These are phyloP conservation scores for Penicillium sp. DNA, from an alignment of 2,329 filamentous ascomycete species.

Conservation along the genomic window DNA sequence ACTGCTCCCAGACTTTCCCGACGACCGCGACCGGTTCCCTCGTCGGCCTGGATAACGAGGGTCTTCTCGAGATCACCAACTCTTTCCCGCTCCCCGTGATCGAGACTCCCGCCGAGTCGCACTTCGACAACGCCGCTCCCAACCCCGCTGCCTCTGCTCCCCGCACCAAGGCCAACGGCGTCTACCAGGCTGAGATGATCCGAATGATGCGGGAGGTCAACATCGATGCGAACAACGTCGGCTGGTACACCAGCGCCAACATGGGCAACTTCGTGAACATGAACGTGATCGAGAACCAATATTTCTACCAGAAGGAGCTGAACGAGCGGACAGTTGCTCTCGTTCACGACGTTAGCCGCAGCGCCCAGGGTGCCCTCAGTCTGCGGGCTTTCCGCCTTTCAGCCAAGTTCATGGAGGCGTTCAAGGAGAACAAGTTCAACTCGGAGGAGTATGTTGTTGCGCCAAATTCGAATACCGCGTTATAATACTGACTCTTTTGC, in stretches of 20 bases:
- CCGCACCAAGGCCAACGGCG: conserved; percentile 81
- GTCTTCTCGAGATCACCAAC: conserved; percentile 86
- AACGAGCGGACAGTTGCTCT: conserved; percentile 85
- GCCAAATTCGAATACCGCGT: too few relatives aligned
- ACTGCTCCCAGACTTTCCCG: conserved; percentile 83
- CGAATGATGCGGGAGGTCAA: conserved; percentile 95
- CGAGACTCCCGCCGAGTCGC: conserved; percentile 68
- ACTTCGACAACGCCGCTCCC: conserved; percentile 67
- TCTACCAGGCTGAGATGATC: conserved; percentile 96
- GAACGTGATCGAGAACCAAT: conserved; percentile 96
- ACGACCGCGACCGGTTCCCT: conserved; percentile 85
- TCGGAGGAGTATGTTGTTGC: conserved; percentile 74
- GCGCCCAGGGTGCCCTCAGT: conserved; percentile 85
- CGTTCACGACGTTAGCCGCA: conserved; percentile 93
- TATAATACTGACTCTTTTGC: not conserved
- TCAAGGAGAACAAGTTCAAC: conserved; percentile 97
- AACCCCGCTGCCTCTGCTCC: conserved; percentile 82
- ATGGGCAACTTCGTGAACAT: conserved; percentile 98
- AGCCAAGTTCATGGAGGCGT: conserved; percentile 81
- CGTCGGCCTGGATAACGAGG: conserved; percentile 86
- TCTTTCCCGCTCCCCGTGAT: conserved; percentile 87
- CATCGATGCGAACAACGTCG: conserved; percentile 94
- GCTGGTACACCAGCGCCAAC: conserved; percentile 97
- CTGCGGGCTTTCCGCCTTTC: conserved; percentile 89
- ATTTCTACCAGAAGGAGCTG: conserved; percentile 88